Percentiles rank a stretch among this genome's conserved stretches.
Evolutionary conservation across 371 early-diverging fungal genomes (phyloP).

Genomic region (Mortierella sp.): DNA sequence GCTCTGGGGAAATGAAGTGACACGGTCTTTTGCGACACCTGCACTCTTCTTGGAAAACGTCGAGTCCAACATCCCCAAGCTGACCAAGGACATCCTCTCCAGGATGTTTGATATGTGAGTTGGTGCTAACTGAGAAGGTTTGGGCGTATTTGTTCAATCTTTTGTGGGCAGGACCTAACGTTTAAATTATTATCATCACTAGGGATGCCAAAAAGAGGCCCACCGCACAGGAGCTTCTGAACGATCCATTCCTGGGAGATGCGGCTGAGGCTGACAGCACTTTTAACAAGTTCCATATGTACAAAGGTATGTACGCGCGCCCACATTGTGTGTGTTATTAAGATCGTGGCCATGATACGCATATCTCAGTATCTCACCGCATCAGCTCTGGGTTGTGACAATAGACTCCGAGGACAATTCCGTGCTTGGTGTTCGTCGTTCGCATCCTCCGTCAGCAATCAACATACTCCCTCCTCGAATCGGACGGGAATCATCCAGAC

Average conservation of each 20-base stretch:
- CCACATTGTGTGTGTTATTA: not conserved
- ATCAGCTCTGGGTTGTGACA: not conserved
- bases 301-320: constrained; percentile 26
- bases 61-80: constrained; percentile 63
- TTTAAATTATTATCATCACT: not conserved
- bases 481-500: constrained; percentile 44
- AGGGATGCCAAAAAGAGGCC: constrained; percentile 77
- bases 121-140: not conserved
- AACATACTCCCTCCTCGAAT: constrained; percentile 42
- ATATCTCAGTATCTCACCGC: not conserved
- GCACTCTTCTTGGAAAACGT: constrained; percentile 69
- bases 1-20: constrained; percentile 77
- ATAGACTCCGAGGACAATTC: constrained; percentile 38
- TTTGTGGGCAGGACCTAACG: not conserved
- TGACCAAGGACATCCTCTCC: constrained; percentile 65
- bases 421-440: constrained; percentile 19
- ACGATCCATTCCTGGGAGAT: constrained; percentile 74
- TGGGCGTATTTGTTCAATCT: too few species aligned
- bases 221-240: constrained; percentile 77
- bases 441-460: constrained; percentile 32
- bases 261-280: constrained; percentile 48
- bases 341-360: not conserved
- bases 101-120: constrained; percentile 67
- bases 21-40: constrained; percentile 69
- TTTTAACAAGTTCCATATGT: constrained; percentile 60